phyloP scores from a whole-genome alignment of 768 basidiomycete genomes.

The Agrocybe praecox region DNA sequence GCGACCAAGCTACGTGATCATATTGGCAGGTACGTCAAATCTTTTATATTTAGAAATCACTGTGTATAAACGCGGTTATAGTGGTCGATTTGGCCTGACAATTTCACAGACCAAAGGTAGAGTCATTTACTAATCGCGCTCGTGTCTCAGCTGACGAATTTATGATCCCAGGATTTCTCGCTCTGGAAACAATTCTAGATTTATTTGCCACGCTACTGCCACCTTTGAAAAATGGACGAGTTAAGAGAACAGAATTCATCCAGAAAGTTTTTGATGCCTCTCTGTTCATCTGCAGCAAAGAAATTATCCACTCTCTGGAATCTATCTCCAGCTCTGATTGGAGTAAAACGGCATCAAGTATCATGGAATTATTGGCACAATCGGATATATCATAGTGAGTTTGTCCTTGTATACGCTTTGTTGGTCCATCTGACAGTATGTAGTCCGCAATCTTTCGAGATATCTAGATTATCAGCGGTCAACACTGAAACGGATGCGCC shows the following conservation, averaged over 20 bases:
- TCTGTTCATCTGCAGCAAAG: slow-evolving; percentile 34
- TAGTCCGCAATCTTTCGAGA: slow-evolving; percentile 65
- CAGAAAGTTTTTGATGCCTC: slow-evolving; percentile 49
- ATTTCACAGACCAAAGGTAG: slow-evolving; percentile 52
- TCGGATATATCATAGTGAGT: slow-evolving; percentile 52
- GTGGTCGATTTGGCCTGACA: slow-evolving; percentile 48
- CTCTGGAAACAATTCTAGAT: slow-evolving; percentile 57
- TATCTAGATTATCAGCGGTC: slow-evolving; percentile 39
- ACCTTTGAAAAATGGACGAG: slow-evolving; percentile 33
- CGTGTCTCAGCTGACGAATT: background rate
- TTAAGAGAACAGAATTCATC: slow-evolving; percentile 49
- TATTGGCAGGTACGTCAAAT: slow-evolving; percentile 49
- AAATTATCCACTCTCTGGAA: slow-evolving; percentile 43
- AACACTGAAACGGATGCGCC: slow-evolving; percentile 31
- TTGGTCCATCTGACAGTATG: background rate
- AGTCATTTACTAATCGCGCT: background rate
- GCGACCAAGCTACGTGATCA: slow-evolving; percentile 46
- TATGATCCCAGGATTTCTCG: slow-evolving; percentile 47
- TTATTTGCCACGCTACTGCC: slow-evolving; percentile 61
- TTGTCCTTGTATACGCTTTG: background rate
- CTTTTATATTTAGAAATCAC: background rate
- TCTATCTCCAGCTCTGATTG: slow-evolving; percentile 47
- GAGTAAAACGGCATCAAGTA: slow-evolving; percentile 50
- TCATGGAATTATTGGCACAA: slow-evolving; percentile 48
- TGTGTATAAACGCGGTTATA: slow-evolving; percentile 15